Evolutionary conservation across 371 early-diverging fungal species (phyloP).

Genomic region (Lichtheimia hyalospora): DNA sequence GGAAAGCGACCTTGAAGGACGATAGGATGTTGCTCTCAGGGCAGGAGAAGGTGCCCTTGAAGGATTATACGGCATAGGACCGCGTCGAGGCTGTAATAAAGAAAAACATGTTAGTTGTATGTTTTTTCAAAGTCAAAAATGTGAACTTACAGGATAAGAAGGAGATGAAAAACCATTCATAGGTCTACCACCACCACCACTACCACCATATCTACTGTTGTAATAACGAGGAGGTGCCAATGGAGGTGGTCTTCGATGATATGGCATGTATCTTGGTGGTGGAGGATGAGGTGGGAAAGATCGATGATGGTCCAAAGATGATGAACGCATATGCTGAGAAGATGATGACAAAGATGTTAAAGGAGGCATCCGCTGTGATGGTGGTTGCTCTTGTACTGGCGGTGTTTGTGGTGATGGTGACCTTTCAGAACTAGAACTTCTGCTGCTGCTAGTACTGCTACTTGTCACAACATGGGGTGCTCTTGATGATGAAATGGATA

Average conservation of each 20-base stretch:
- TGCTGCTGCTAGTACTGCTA: constrained; percentile 1
- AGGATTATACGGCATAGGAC: constrained; percentile 9
- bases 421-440: constrained; percentile 4
- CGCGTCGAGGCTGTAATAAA: constrained; percentile 27
- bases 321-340: not conserved
- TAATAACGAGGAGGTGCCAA: constrained; percentile 4
- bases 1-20: constrained; percentile 19
- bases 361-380: not conserved
- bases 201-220: constrained; percentile 1
- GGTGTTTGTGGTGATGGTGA: constrained; percentile 1
- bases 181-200: not conserved
- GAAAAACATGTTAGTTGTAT: not conserved
- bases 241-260: constrained; percentile 3
- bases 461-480: not conserved
- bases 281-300: constrained; percentile 4
- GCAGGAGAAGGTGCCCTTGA: constrained; percentile 17
- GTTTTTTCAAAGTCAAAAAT: not conserved
- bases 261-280: constrained; percentile 4
- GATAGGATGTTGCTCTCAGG: constrained; percentile 15
- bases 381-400: too few relatives aligned
- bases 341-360: constrained; percentile 3
- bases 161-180: constrained; percentile 9
- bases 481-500: constrained; percentile 2
- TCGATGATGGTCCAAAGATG: constrained; percentile 1
- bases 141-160: constrained; percentile 8